These are phyloP conservation scores for Magnolia changhungtana DNA, from an alignment of 164 flowering plant species.

Conservation along the genomic window DNA sequence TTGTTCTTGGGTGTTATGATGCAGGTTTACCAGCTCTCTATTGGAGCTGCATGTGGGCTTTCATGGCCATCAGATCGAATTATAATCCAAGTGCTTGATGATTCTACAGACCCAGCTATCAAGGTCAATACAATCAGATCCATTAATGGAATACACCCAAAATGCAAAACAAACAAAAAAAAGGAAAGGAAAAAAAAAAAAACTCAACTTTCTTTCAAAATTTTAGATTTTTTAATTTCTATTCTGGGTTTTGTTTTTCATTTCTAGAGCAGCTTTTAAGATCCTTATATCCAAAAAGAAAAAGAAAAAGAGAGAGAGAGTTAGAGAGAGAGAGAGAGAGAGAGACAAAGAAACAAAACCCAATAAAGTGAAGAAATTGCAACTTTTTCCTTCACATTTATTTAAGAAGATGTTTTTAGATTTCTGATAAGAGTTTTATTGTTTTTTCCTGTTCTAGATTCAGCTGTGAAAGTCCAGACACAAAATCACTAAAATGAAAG, in stretches of 20 bases:
- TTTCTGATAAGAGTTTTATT: neutral
- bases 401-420: neutral
- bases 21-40: constrained; percentile 83
- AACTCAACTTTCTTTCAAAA: too few species aligned
- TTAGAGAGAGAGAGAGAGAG: too few species aligned
- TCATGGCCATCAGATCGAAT: constrained; percentile 87
- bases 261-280: too few species aligned
- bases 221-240: too few species aligned
- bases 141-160: neutral
- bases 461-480: neutral
- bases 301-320: too few species aligned
- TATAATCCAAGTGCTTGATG: constrained; percentile 83
- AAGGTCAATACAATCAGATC: constrained; percentile 40
- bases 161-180: neutral
- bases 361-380: too few species aligned
- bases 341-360: too few species aligned
- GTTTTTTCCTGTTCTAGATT: neutral
- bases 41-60: constrained; percentile 90
- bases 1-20: neutral
- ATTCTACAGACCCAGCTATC: constrained; percentile 70
- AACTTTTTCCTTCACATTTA: neutral
- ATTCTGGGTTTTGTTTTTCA: too few species aligned
- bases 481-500: neutral
- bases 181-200: too few species aligned
- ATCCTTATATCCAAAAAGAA: too few species aligned